Conservation (phyloP, 148 eudicot genomes). For the Cornus controversa region DNA sequence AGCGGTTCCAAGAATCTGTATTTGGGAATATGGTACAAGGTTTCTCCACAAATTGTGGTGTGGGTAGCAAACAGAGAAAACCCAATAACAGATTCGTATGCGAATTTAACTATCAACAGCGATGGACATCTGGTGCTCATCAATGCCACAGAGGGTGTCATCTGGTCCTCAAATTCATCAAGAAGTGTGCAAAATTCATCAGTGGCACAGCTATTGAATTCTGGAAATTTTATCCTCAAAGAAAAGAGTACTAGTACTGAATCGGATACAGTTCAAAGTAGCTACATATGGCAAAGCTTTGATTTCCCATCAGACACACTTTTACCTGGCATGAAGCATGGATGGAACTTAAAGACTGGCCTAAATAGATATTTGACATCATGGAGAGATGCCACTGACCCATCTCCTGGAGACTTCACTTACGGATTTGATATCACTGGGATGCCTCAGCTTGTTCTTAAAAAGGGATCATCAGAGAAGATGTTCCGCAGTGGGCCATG, state of each 20-base stretch:
- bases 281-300: constrained; percentile 1
- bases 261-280: background rate
- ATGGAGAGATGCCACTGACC: constrained; percentile 24
- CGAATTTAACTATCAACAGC: background rate
- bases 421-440: constrained; percentile 10
- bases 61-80: constrained; percentile 6
- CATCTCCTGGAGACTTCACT: constrained; percentile 18
- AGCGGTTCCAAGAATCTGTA: background rate
- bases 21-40: constrained; percentile 12
- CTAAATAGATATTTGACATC: constrained; percentile 4
- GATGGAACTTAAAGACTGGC: background rate
- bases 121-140: background rate
- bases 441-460: constrained; percentile 10
- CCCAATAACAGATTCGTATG: background rate
- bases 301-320: constrained; percentile 8
- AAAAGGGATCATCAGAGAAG: background rate
- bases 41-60: background rate
- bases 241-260: background rate
- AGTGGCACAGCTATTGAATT: constrained; percentile 9
- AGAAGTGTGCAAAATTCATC: background rate
- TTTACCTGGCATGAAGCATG: constrained; percentile 5
- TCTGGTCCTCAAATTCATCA: constrained; percentile 14
- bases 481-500: constrained; percentile 19
- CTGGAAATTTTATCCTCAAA: constrained; percentile 30
- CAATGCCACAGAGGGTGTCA: background rate